These are phyloP conservation scores for Auxenochlorella pyrenoidosa DNA, from an alignment of 139 green algal genomes.

Conservation along the genomic window DNA sequence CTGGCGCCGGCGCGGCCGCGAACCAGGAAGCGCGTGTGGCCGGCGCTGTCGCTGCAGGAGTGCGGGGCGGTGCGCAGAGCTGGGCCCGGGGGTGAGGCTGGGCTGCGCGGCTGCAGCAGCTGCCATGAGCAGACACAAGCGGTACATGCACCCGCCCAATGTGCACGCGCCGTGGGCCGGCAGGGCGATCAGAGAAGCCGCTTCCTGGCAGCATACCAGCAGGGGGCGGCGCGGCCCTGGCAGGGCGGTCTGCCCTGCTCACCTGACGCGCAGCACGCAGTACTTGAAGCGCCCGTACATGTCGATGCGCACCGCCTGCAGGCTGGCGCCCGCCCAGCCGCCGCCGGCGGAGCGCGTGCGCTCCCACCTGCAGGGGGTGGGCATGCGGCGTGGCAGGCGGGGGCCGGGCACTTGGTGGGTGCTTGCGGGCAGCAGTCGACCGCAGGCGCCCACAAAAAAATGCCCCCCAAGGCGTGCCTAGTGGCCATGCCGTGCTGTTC, in stretches of 20 bases:
- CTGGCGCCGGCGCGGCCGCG: conserved; percentile 27
- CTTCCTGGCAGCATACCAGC: no score
- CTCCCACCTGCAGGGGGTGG: conserved; percentile 14
- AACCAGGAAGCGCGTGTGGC: conserved; percentile 21
- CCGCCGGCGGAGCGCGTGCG: background rate
- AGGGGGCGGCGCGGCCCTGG: background rate
- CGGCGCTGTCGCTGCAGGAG: conserved; percentile 2
- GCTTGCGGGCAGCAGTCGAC: background rate
- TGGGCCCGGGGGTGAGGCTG: background rate
- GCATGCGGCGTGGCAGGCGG: background rate
- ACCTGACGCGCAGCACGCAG: conserved; percentile 37
- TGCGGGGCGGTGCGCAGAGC: background rate
- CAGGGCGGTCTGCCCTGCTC: no score
- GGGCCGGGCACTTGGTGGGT: background rate
- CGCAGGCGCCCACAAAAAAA: background rate
- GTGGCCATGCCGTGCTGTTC: background rate
- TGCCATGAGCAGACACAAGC: no score
- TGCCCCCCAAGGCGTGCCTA: no score
- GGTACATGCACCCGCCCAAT: no score
- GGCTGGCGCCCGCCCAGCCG: conserved; percentile 18
- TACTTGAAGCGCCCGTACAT: conserved; percentile 40
- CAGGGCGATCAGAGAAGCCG: no score
- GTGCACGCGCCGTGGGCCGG: no score
- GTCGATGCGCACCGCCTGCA: conserved; percentile 25
- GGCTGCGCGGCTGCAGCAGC: no score